Evolutionary conservation across 441 rosid species (phyloP), one percentile per base, ranked within the genome.

Genomic region (Biscutella laevigata): DNA sequence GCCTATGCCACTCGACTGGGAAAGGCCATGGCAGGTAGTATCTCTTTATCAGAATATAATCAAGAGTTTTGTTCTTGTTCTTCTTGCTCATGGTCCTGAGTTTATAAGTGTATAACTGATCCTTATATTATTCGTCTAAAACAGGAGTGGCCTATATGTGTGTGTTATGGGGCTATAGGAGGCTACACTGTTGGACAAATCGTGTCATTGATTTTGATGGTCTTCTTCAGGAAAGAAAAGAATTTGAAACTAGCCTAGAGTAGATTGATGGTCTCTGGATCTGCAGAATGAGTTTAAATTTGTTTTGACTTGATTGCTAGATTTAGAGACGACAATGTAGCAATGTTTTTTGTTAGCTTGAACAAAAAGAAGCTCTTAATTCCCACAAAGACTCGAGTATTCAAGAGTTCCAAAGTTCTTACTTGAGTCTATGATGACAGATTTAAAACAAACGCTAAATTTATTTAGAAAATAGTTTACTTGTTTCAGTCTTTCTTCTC

Each of bases 1-100:
- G 95, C 96, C 98, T 17, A 88, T 91, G 98, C 96, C 98, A 5
- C 95, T 88, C 52, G 98, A 91, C 73, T 91, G 98, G 98, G 94
- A 85, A 70, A 80, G 87, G 67, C 90, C 94, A 53, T 91, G 98
- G 96, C 86, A 77, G 86, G 86, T 86, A 59, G 22, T 34, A 12
- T 21, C 11, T 16, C 27, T 37, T 27, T 46, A 25, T 19, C 25
- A 35, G 30, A 8, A 16, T 32, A 20, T 29, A 27, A 3, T 50
- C 29, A 28, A 13, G 30, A 38, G 24, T 24, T 29, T 43, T 21
- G 22, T 57, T 39, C 12, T 29, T 51, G 10, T 46, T 21, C 16
- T 45, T 19, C n/a, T n/a, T n/a, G 16, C n/a, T 39, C 33, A 19
- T 42, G 21, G 32, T 59, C 20, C 0, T 41, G 1, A 41, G 9